Percentiles rank a stretch among this genome's conserved stretches.
phyloP scores from a whole-genome alignment of 148 eudicot species.

The Silene uniflora region DNA sequence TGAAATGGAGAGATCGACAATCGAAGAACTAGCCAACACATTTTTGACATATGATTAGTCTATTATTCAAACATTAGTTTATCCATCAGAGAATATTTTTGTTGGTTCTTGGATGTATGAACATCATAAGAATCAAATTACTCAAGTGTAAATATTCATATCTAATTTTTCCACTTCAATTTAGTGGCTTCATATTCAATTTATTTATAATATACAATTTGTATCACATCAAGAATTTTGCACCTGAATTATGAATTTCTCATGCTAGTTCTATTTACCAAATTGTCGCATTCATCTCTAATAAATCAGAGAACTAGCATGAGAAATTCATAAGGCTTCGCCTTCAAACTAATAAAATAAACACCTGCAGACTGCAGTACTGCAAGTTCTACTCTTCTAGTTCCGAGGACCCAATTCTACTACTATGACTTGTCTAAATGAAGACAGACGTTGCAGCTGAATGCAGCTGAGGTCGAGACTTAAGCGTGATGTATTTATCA shows the following conservation, averaged over 20 bases:
- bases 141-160: neutral
- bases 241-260: neutral
- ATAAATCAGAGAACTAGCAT: neutral
- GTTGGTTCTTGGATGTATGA: neutral
- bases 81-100: neutral
- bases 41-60: conserved; percentile 2
- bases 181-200: neutral
- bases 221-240: neutral
- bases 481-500: neutral
- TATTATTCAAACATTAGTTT: neutral
- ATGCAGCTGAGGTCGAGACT: neutral
- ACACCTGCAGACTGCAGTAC: neutral
- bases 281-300: neutral
- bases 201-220: neutral
- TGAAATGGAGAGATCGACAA: neutral
- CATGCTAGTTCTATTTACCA: too few species aligned
- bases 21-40: neutral
- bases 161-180: conserved; percentile 1
- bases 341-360: neutral
- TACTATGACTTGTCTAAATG: neutral
- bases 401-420: neutral
- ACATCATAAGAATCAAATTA: neutral
- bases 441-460: neutral
- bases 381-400: neutral
- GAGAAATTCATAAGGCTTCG: neutral